Evolutionary conservation across 768 basidiomycete genomes (phyloP).

Genomic region (Termitomyces sp.): DNA sequence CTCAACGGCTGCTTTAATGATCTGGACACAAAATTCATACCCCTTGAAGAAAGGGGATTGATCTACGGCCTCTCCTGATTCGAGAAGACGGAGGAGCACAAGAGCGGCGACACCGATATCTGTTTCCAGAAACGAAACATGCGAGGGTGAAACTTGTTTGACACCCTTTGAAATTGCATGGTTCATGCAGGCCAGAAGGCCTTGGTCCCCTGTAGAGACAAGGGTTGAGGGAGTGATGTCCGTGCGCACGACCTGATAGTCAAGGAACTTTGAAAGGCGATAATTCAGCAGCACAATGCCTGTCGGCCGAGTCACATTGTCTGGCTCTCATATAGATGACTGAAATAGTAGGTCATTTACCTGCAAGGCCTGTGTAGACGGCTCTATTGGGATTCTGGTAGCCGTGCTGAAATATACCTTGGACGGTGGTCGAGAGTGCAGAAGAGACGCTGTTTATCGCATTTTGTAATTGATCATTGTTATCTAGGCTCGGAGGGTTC

Average conservation of each 20-base stretch:
- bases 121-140: constrained; percentile 38
- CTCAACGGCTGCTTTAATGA: constrained; percentile 21
- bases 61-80: constrained; percentile 4
- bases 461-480: constrained; percentile 1
- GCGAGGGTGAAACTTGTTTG: constrained; percentile 10
- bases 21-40: constrained; percentile 19
- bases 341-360: background rate
- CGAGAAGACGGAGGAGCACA: constrained; percentile 26
- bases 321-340: background rate
- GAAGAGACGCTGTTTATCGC: constrained; percentile 6
- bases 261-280: constrained; percentile 1
- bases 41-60: constrained; percentile 11
- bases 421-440: background rate
- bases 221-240: background rate
- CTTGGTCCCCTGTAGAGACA: background rate
- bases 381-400: background rate
- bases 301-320: background rate
- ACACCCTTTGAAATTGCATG: background rate
- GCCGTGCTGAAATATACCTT: background rate
- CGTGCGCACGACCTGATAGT: background rate
- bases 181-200: constrained; percentile 3
- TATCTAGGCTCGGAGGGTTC: constrained; percentile 5
- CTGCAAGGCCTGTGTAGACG: constrained; percentile 14
- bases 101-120: constrained; percentile 35
- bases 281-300: constrained; percentile 5